Evolutionary conservation across 2,329 filamentous ascomycete species (phyloP), one percentile per base, ranked within the genome.

Genomic region (Fusarium sp.): DNA sequence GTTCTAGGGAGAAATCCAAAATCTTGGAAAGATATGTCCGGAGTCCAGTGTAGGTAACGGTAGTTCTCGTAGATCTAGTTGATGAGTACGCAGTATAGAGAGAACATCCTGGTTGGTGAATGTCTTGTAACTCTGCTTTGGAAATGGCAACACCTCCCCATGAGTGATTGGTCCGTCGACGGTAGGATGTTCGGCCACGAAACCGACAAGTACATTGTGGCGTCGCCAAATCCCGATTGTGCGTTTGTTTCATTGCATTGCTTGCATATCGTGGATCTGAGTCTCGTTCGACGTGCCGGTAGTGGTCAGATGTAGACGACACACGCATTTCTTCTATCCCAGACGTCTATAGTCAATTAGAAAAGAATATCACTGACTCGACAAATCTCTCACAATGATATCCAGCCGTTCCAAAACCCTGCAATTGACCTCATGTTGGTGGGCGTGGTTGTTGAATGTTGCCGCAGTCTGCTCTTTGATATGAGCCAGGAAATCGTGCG

Each of bases 141-240:
- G 47, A 37, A 3, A 50, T 36, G 5, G 5, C 4, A 5, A 37
- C 4, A 1, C 47, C 28, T 10, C 47, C 47, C 47, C 16, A 36
- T 12, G 12, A 9, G 31, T 30, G 11, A 16, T 31, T 18, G 5
- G 8, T 34, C 12, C 3, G 7, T 48, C 10, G 15, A 13, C n/a
- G 7, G 2, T 6, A 34, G 16, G 47, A 7, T 37, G 31, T 3
- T 12, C 11, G 7, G 11, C 11, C 36, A 0, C 23, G 31, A 3
- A 3, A 2, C 12, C 2, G 6, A 23, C 47, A 50, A 12, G 11
- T 12, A 7, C 47, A 50, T 2, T 2, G 6, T 37, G 0, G 4
- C 1, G 3, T 15, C 8, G 3, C 1, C 3, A 6, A 27, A 2
- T 23, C 30, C 15, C n/a, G 47, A 2, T 23, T n/a, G 8, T 0